Conservation (phyloP, 768 basidiomycete genomes). For the Auriscalpium vulgare region DNA sequence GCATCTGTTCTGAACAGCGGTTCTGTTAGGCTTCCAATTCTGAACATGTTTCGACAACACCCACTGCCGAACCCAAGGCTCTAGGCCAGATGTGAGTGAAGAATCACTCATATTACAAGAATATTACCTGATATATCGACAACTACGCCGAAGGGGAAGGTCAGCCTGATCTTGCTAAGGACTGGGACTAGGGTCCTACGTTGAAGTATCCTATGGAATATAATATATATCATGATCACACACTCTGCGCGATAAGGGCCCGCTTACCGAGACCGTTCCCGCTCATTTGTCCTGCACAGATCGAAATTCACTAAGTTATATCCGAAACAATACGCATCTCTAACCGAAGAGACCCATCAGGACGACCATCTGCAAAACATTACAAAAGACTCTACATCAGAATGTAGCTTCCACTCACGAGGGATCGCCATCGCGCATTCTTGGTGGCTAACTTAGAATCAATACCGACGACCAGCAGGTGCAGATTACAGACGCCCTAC, state of each 20-base stretch:
- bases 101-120: background rate
- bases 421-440: background rate
- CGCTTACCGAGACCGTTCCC: background rate
- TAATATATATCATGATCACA: no score
- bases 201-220: background rate
- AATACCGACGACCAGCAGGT: background rate
- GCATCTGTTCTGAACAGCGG: background rate
- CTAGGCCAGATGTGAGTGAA: background rate
- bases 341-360: conserved; percentile 1
- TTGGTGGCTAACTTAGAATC: background rate
- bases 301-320: no score
- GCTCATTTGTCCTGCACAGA: background rate
- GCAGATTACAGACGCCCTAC: background rate
- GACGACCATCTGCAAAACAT: background rate
- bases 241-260: no score
- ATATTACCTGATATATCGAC: background rate
- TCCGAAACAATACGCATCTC: background rate
- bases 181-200: background rate
- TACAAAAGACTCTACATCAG: no score
- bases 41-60: background rate
- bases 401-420: background rate
- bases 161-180: background rate
- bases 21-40: background rate
- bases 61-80: conserved; percentile 1
- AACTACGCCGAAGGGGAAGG: background rate